Evolutionary conservation across 2,329 filamentous ascomycete genomes (phyloP).

Genomic region (Blastomyces silverae): DNA sequence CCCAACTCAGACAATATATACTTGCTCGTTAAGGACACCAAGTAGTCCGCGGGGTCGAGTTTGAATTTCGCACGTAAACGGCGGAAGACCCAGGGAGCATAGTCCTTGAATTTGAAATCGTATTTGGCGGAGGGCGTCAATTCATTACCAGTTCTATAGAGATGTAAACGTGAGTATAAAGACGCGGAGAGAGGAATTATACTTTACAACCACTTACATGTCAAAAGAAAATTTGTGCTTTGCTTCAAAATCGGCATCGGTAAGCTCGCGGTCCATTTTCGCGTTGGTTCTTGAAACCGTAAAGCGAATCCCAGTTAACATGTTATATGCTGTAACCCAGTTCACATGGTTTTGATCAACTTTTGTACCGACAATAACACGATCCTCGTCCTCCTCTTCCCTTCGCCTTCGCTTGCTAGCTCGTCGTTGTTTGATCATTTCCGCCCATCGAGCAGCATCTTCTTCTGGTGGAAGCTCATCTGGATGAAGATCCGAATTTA

Average conservation of each 20-base stretch:
- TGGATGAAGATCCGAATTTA: constrained; percentile 73
- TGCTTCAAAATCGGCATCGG: constrained; percentile 83
- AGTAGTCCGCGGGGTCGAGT: constrained; percentile 91
- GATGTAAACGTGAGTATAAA: constrained; percentile 31
- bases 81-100: constrained; percentile 98
- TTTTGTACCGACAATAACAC: constrained; percentile 89
- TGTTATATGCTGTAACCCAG: constrained; percentile 98
- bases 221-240: constrained; percentile 99
- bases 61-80: constrained; percentile 80
- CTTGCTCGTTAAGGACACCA: constrained; percentile 96
- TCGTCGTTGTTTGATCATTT: constrained; percentile 84
- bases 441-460: constrained; percentile 84
- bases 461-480: constrained; percentile 84
- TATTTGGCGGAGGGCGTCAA: constrained; percentile 97
- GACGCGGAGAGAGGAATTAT: constrained; percentile 6
- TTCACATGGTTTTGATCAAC: constrained; percentile 96
- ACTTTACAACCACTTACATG: constrained; percentile 56
- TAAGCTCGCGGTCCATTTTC: constrained; percentile 85
- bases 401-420: constrained; percentile 76
- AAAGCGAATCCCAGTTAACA: constrained; percentile 97
- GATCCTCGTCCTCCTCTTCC: constrained; percentile 85
- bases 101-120: constrained; percentile 99
- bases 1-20: constrained; percentile 97
- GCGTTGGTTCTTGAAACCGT: constrained; percentile 94
- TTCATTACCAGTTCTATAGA: constrained; percentile 77